Evolutionary conservation across 768 basidiomycete species (phyloP).

Genomic region (Lactifluus piperatus): DNA sequence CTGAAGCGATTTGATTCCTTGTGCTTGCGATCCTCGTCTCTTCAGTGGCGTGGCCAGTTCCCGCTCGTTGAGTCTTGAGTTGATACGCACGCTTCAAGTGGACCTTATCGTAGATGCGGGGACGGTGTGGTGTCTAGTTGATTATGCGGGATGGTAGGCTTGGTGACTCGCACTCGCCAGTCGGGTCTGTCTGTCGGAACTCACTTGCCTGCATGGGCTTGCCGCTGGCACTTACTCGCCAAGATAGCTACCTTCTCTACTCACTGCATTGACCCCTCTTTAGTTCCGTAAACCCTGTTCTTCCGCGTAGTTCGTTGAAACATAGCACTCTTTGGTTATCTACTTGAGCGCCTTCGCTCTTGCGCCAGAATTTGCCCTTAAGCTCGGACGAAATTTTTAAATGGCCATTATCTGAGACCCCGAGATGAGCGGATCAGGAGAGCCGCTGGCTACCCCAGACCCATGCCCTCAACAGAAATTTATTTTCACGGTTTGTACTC

Average conservation of each 20-base stretch:
- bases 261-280: background rate
- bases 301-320: conserved; percentile 8
- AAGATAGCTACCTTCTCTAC: conserved; percentile 4
- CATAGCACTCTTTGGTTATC: conserved; percentile 7
- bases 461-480: background rate
- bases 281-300: background rate
- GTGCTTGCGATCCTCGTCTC: conserved; percentile 18
- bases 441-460: background rate
- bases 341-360: too few species aligned
- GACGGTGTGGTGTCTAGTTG: background rate
- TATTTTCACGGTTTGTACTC: background rate
- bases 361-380: too few species aligned
- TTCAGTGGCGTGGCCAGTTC: conserved; percentile 19
- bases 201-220: conserved; percentile 2
- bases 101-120: conserved; percentile 2
- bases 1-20: background rate
- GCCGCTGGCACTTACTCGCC: background rate
- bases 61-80: conserved; percentile 19
- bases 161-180: conserved; percentile 21
- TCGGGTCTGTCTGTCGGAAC: conserved; percentile 18
- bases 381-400: too few species aligned
- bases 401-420: too few species aligned
- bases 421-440: background rate
- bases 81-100: conserved; percentile 8
- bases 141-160: conserved; percentile 3